Percentiles rank a stretch among this genome's conserved stretches.
phyloP scores from a whole-genome alignment of 2,329 filamentous ascomycete genomes.

The Paracamarosporium sp. region DNA sequence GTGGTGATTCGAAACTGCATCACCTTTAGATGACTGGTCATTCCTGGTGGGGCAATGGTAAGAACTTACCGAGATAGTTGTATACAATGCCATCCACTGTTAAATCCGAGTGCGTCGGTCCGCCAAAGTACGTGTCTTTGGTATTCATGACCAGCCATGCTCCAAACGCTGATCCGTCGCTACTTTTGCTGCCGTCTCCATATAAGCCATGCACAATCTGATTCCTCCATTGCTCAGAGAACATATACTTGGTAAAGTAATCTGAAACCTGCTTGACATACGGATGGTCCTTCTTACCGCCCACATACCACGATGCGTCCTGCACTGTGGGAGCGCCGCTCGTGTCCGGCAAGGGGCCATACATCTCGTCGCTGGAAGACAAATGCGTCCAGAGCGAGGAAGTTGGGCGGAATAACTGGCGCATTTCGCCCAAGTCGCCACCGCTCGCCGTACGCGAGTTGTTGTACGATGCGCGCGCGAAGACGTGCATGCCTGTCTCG shows the following conservation, averaged over 20 bases:
- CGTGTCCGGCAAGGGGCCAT: constrained; percentile 59
- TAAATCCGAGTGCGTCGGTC: constrained; percentile 68
- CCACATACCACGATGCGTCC: constrained; percentile 71
- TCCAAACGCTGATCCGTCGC: constrained; percentile 62
- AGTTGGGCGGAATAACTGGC: constrained; percentile 68
- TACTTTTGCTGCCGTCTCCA: constrained; percentile 60
- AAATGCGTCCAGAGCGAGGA: constrained; percentile 67
- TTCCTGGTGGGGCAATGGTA: not conserved
- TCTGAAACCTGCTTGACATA: constrained; percentile 64
- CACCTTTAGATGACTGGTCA: constrained; percentile 58
- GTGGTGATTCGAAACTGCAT: too few species aligned
- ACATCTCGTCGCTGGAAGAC: constrained; percentile 63
- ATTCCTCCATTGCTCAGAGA: constrained; percentile 64
- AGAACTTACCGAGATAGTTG: constrained; percentile 59
- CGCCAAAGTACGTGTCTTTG: constrained; percentile 68
- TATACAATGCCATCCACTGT: constrained; percentile 71
- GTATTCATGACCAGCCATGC: constrained; percentile 71
- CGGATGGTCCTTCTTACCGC: constrained; percentile 58
- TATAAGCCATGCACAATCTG: constrained; percentile 65
- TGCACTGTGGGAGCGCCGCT: constrained; percentile 60
- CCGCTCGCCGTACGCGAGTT: constrained; percentile 67
- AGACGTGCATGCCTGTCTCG: constrained; percentile 68
- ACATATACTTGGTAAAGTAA: constrained; percentile 73
- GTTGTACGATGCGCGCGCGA: constrained; percentile 66
- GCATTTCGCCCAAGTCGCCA: too few species aligned